phyloP scores from a whole-genome alignment of 2,329 filamentous ascomycete species.

The Alternaria gaisen region DNA sequence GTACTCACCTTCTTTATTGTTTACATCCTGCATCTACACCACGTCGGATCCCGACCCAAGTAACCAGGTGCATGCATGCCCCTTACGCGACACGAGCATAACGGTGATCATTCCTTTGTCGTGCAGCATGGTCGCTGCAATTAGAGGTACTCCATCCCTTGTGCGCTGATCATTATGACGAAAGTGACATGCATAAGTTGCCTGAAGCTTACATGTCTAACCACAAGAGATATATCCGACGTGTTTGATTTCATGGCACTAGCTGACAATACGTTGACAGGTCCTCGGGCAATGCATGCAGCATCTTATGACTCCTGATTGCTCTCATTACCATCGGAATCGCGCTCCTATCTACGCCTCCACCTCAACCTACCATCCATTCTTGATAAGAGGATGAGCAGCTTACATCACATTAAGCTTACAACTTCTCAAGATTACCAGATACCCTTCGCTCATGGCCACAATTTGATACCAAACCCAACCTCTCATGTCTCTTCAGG shows the following conservation, averaged over 20 bases:
- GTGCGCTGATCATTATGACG: slow-evolving; percentile 16
- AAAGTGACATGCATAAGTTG: slow-evolving; percentile 11
- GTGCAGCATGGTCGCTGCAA: slow-evolving; percentile 6
- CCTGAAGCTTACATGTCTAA: slow-evolving; percentile 1
- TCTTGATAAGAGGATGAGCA: background rate
- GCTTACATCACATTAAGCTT: slow-evolving; percentile 7
- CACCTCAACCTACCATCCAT: slow-evolving; percentile 1
- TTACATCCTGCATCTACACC: background rate
- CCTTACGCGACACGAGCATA: slow-evolving; percentile 2
- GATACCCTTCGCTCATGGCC: slow-evolving; percentile 5
- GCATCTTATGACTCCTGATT: slow-evolving; percentile 46
- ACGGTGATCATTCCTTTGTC: slow-evolving; percentile 19
- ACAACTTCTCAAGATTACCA: background rate
- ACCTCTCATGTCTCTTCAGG: background rate
- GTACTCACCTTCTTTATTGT: slow-evolving; percentile 39
- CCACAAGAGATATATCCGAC: background rate
- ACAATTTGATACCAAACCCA: slow-evolving; percentile 1
- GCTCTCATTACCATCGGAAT: slow-evolving; percentile 34
- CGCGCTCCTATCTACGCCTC: slow-evolving; percentile 24
- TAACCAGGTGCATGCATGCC: slow-evolving; percentile 1
- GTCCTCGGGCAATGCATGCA: slow-evolving; percentile 45
- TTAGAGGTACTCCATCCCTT: slow-evolving; percentile 9
- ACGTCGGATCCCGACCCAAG: slow-evolving; percentile 10
- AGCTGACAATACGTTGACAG: slow-evolving; percentile 28
- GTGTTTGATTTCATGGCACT: background rate